phyloP scores from a whole-genome alignment of 2,329 filamentous ascomycete genomes.

The Ceratocystis harringtonii region DNA sequence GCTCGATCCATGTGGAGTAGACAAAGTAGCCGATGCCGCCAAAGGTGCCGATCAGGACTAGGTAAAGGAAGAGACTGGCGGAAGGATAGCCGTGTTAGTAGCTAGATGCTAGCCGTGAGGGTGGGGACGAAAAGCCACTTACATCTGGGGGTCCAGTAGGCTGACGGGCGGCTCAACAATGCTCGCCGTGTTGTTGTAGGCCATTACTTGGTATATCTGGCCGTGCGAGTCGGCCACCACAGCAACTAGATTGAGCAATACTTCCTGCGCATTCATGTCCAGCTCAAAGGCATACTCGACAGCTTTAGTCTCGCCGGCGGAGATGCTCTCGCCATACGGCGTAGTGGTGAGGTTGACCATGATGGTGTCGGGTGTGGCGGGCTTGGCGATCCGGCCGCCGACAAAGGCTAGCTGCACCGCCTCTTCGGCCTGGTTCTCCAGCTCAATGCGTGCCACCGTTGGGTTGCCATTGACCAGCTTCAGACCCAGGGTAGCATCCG shows the following conservation, averaged over 20 bases:
- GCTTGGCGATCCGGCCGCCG: slow-evolving; percentile 55
- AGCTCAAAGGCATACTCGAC: slow-evolving; percentile 73
- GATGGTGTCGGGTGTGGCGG: slow-evolving; percentile 35
- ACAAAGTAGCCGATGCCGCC: slow-evolving; percentile 80
- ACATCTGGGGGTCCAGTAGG: slow-evolving; percentile 95
- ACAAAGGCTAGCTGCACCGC: slow-evolving; percentile 64
- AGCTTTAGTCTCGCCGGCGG: slow-evolving; percentile 59
- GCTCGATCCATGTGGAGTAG: slow-evolving; percentile 95
- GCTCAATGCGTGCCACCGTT: slow-evolving; percentile 65
- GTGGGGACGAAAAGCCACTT: slow-evolving; percentile 32
- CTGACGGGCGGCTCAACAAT: slow-evolving; percentile 83
- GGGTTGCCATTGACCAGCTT: slow-evolving; percentile 88
- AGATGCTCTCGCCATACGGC: slow-evolving; percentile 58
- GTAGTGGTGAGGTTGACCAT: slow-evolving; percentile 73
- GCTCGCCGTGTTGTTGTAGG: slow-evolving; percentile 68
- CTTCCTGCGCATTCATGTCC: slow-evolving; percentile 85
- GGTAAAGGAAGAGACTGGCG: slow-evolving; percentile 84
- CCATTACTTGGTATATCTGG: slow-evolving; percentile 58
- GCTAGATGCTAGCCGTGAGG: neutral
- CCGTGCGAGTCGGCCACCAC: slow-evolving; percentile 54
- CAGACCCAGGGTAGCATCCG: slow-evolving; percentile 72
- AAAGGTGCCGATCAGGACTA: slow-evolving; percentile 69
- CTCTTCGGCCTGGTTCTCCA: slow-evolving; percentile 68
- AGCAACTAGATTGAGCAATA: slow-evolving; percentile 61
- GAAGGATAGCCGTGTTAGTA: neutral